phyloP scores from a whole-genome alignment of 163 green algal species.

The Prototheca wickerhamii region DNA sequence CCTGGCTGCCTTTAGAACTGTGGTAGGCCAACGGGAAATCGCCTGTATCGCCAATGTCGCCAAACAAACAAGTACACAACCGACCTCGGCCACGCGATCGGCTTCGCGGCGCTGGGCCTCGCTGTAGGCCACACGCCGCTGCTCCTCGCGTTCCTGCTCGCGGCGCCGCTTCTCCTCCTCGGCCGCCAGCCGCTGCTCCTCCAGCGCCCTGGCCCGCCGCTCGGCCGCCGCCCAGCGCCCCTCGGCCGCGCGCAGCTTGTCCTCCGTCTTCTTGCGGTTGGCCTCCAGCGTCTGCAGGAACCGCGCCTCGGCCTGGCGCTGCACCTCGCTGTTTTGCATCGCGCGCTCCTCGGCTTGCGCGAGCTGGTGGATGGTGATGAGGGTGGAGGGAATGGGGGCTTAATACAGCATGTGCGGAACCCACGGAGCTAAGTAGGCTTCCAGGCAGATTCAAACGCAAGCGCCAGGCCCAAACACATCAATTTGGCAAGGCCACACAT shows the following conservation, averaged over 20 bases:
- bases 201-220: conserved; percentile 29
- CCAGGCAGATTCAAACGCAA: too few relatives aligned
- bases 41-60: neutral
- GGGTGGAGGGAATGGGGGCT: neutral
- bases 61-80: neutral
- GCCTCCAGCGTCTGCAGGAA: conserved; percentile 49
- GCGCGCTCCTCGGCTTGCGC: conserved; percentile 44
- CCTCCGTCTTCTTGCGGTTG: conserved; percentile 42
- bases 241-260: conserved; percentile 51
- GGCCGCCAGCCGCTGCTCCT: conserved; percentile 10
- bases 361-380: conserved; percentile 7
- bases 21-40: conserved; percentile 7
- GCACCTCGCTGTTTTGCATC: conserved; percentile 42
- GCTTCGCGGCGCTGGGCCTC: conserved; percentile 47
- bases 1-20: too few relatives aligned
- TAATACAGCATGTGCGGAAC: too few relatives aligned
- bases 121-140: conserved; percentile 56
- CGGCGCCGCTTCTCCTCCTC: conserved; percentile 16
- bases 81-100: conserved; percentile 30
- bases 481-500: too few relatives aligned
- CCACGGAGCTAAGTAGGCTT: too few relatives aligned
- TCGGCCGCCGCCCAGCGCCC: conserved; percentile 43
- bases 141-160: conserved; percentile 21
- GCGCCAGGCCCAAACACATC: too few relatives aligned
- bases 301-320: conserved; percentile 57